Evolutionary conservation across 2,329 filamentous ascomycete genomes (phyloP).

Genomic region (Fusarium tupiense): DNA sequence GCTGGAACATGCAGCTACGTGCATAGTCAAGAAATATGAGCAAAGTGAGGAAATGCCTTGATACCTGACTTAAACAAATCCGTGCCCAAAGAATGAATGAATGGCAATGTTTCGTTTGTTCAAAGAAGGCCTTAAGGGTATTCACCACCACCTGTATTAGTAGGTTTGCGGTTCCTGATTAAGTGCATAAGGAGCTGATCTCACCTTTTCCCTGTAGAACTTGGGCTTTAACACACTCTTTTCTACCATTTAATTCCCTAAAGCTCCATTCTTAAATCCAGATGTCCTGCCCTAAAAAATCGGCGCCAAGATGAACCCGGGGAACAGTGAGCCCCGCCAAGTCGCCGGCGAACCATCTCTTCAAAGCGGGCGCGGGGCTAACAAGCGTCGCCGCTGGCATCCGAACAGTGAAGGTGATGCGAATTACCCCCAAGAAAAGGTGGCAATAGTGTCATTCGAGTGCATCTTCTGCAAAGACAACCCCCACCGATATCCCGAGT

Average conservation of each 20-base stretch:
- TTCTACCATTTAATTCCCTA: too few species aligned
- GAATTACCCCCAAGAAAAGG: not conserved
- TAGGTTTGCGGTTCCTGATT: not conserved
- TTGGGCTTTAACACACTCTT: too few species aligned
- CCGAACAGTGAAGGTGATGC: too few species aligned
- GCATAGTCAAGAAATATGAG: too few species aligned
- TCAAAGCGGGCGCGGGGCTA: not conserved
- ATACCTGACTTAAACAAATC: not conserved
- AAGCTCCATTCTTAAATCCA: accelerated
- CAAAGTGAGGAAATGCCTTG: not conserved
- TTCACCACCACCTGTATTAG: not conserved
- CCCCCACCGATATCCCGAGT: too few species aligned
- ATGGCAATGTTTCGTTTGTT: not conserved
- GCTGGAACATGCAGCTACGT: not conserved
- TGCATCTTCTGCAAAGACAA: too few species aligned
- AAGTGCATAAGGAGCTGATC: not conserved
- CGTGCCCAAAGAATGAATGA: not conserved
- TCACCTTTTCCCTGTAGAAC: not conserved
- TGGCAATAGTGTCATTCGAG: accelerated
- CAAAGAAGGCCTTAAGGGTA: not conserved
- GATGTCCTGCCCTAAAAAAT: accelerated
- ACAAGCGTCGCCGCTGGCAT: not conserved
- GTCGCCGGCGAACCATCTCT: not conserved
- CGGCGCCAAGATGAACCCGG: not conserved
- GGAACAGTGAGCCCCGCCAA: not conserved